Conservation (phyloP, 2,329 filamentous ascomycete species). For the Pyrenochaeta sp. region DNA sequence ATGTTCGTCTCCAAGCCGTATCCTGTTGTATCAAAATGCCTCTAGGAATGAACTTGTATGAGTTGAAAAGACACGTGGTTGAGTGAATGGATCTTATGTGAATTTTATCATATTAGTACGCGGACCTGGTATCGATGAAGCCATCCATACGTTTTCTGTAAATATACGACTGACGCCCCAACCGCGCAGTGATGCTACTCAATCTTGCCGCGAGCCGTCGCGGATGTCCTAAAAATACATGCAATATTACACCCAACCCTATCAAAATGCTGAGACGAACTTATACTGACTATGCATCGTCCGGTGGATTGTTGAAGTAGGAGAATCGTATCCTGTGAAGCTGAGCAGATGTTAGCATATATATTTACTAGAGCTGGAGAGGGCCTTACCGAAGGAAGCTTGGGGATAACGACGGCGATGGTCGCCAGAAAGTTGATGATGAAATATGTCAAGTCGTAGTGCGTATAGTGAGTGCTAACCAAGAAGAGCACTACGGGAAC, state of each 20-base stretch:
- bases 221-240: conserved; percentile 46
- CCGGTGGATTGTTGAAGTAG: conserved; percentile 49
- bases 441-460: conserved; percentile 97
- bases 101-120: no score
- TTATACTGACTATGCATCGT: conserved; percentile 35
- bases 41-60: no score
- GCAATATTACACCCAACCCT: conserved; percentile 37
- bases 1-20: no score
- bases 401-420: conserved; percentile 91
- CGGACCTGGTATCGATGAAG: conserved; percentile 23
- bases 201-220: conserved; percentile 29
- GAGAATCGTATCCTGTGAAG: conserved; percentile 50
- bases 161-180: conserved; percentile 31
- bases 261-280: conserved; percentile 25
- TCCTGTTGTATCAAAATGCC: no score
- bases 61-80: no score
- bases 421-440: conserved; percentile 96
- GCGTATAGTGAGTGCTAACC: conserved; percentile 97
- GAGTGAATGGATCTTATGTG: no score
- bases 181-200: conserved; percentile 37
- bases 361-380: background rate
- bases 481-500: conserved; percentile 95
- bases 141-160: conserved; percentile 12
- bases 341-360: conserved; percentile 28
- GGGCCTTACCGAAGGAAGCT: conserved; percentile 85